A percentile compares a stretch with the other conserved stretches of the same genome.
phyloP scores from a whole-genome alignment of 192 early-diverging fungal genomes.

The Entrophospora sp. region DNA sequence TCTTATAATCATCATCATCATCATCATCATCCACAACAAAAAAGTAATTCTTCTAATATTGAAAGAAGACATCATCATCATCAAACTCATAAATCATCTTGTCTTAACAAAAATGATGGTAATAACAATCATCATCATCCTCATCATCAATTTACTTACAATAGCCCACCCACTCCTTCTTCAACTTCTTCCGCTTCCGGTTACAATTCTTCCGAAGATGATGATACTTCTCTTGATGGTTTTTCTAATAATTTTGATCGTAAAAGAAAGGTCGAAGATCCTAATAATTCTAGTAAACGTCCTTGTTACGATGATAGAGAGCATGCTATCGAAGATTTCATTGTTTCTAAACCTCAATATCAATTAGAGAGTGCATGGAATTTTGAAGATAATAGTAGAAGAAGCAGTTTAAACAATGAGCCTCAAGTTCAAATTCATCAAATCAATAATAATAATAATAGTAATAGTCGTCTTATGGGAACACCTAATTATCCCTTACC shows the following conservation, averaged over 20 bases:
- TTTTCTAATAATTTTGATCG: neutral
- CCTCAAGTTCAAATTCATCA: conserved; percentile 19
- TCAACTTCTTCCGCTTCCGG: conserved; percentile 18
- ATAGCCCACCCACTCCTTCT: conserved; percentile 21
- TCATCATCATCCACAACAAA: neutral
- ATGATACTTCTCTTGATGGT: neutral
- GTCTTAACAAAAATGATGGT: neutral
- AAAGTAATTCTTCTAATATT: neutral
- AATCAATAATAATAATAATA: neutral
- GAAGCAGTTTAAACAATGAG: neutral
- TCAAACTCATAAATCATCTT: neutral
- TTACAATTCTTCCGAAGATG: conserved; percentile 20
- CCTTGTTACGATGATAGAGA: conserved; percentile 19
- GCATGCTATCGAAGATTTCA: conserved; percentile 46
- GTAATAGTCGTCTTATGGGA: conserved; percentile 8
- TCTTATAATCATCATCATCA: conserved; percentile 20
- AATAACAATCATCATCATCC: conserved; percentile 2
- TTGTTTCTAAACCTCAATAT: conserved; percentile 26
- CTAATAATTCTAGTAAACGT: neutral
- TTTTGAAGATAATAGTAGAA: neutral
- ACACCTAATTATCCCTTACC: conserved; percentile 12
- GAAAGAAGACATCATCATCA: neutral
- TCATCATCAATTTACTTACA: too few relatives aligned
- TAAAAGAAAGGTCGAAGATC: conserved; percentile 10
- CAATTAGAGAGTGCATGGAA: conserved; percentile 12